Conservation (phyloP, 805 yeast genomes). For the Yarrowia sp. region DNA sequence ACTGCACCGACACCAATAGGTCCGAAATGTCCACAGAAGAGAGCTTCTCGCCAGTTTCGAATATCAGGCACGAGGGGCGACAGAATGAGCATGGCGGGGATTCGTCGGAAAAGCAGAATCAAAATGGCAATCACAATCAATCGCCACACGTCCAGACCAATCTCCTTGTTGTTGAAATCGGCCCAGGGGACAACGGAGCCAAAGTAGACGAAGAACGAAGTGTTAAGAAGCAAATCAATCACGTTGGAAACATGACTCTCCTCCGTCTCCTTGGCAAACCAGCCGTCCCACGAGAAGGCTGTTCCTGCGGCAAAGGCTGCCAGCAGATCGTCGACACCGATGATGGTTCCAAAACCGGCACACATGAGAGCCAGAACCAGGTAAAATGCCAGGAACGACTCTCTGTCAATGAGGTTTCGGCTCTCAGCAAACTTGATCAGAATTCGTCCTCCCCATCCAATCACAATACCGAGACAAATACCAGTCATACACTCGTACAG, state of each 20-base stretch:
- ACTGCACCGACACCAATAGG: constrained; percentile 96
- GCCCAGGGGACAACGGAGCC: constrained; percentile 94
- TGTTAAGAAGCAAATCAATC: constrained; percentile 81
- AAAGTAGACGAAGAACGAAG: constrained; percentile 86
- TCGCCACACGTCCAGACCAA: constrained; percentile 82
- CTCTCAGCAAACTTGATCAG: constrained; percentile 76
- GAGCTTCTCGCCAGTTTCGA: constrained; percentile 90
- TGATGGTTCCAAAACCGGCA: constrained; percentile 86
- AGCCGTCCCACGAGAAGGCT: constrained; percentile 92
- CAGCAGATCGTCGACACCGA: constrained; percentile 87
- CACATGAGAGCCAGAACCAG: constrained; percentile 81
- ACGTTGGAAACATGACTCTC: constrained; percentile 88
- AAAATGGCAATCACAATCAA: constrained; percentile 76
- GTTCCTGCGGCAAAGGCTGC: constrained; percentile 94
- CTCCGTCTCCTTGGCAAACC: constrained; percentile 82
- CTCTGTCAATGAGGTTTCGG: constrained; percentile 77
- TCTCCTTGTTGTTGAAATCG: constrained; percentile 63
- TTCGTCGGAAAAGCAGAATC: constrained; percentile 74
- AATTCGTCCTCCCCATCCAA: constrained; percentile 76
- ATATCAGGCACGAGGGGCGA: constrained; percentile 87
- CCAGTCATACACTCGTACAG: constrained; percentile 86
- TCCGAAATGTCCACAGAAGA: constrained; percentile 94
- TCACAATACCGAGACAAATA: constrained; percentile 69
- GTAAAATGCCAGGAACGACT: constrained; percentile 85
- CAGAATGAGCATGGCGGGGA: constrained; percentile 78